These are phyloP conservation scores for Pichia insulana DNA, from an alignment of 805 yeast genomes.

Conservation along the genomic window DNA sequence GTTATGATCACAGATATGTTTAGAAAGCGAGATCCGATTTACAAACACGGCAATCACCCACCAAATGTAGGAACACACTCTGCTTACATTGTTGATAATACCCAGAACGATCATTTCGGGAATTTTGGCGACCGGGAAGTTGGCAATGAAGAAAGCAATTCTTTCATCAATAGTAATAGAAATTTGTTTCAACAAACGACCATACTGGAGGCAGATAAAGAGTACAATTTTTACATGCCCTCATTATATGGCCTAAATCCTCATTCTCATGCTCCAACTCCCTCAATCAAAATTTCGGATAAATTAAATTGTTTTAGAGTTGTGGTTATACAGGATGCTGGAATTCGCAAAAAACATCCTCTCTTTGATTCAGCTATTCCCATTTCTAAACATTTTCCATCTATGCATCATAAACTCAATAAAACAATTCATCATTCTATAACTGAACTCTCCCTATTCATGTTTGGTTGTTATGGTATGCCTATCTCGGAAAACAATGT, in stretches of 20 bases:
- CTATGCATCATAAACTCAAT: conserved; percentile 14
- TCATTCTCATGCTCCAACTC: conserved; percentile 9
- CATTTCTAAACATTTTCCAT: conserved; percentile 10
- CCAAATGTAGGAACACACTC: neutral
- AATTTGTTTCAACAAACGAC: neutral
- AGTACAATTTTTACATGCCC: conserved; percentile 1
- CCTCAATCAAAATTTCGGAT: conserved; percentile 18
- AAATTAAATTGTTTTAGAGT: conserved; percentile 30
- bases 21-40: conserved; percentile 12
- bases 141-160: too few relatives aligned
- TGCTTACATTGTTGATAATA: neutral
- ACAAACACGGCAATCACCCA: neutral
- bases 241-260: conserved; percentile 7
- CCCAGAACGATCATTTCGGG: too few relatives aligned
- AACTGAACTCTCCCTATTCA: conserved; percentile 39
- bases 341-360: conserved; percentile 40
- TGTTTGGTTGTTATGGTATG: conserved; percentile 48
- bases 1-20: conserved; percentile 20
- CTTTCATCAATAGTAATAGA: neutral
- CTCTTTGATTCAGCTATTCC: conserved; percentile 37
- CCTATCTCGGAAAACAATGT: conserved; percentile 38
- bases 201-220: neutral
- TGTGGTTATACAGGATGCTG: conserved; percentile 41
- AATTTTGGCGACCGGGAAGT: too few relatives aligned
- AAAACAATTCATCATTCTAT: conserved; percentile 33